Conservation (phyloP, 2,329 filamentous ascomycete genomes). For the Neurospora crassa region DNA sequence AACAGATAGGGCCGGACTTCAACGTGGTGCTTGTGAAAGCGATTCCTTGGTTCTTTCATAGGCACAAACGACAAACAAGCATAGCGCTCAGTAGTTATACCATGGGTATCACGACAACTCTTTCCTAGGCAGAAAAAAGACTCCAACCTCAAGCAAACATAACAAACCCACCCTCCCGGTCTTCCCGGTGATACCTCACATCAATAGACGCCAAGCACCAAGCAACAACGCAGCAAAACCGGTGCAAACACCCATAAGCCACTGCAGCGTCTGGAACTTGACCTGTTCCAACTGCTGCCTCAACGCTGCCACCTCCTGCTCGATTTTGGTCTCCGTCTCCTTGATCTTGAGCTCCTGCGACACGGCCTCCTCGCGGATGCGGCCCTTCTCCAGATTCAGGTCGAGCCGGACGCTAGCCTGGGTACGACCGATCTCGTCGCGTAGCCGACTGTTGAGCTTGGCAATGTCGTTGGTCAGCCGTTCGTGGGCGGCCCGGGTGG, state of each 20-base stretch:
- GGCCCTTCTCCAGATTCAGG: conserved; percentile 90
- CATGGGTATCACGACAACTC: background rate
- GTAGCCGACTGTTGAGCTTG: conserved; percentile 78
- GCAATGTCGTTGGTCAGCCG: conserved; percentile 88
- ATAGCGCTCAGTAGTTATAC: background rate
- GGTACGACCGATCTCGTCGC: conserved; percentile 89
- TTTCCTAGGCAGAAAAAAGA: background rate
- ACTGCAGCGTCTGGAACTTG: conserved; percentile 96
- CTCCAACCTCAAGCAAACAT: background rate
- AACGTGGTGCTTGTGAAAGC: background rate
- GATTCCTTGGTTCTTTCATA: background rate
- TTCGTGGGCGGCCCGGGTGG: conserved; percentile 85
- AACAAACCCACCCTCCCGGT: background rate
- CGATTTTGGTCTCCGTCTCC: conserved; percentile 96
- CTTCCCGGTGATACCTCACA: conserved; percentile 31
- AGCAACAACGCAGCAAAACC: conserved; percentile 58
- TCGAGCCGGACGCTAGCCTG: conserved; percentile 89
- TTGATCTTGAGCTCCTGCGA: conserved; percentile 96
- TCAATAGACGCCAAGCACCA: conserved; percentile 61
- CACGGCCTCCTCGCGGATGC: conserved; percentile 92
- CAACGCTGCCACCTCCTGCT: conserved; percentile 88
- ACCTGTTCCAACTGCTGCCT: conserved; percentile 91
- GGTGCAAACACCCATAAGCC: conserved; percentile 81
- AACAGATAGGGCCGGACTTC: background rate
- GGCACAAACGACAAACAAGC: background rate